Evolutionary conservation across 2,329 filamentous ascomycete species (phyloP).

Genomic region (Alternaria gansuensis): DNA sequence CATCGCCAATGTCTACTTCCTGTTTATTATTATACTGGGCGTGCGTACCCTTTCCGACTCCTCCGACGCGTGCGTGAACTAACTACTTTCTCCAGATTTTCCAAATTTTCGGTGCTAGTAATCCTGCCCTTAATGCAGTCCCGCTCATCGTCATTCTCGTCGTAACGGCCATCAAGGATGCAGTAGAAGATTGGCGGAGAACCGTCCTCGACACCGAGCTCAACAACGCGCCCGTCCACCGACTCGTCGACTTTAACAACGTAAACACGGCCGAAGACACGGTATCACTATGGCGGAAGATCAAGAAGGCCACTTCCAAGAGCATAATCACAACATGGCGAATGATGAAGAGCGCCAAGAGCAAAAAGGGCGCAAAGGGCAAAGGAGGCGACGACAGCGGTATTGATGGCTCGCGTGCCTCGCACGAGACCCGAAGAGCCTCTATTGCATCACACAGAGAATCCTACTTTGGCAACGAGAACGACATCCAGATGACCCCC

Average conservation of each 20-base stretch:
- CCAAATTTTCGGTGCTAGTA: constrained; percentile 90
- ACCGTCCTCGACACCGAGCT: constrained; percentile 91
- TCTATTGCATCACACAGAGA: constrained; percentile 65
- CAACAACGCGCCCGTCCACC: constrained; percentile 95
- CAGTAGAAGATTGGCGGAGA: constrained; percentile 91
- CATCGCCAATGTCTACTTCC: constrained; percentile 97
- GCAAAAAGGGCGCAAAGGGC: constrained; percentile 43
- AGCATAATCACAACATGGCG: constrained; percentile 66
- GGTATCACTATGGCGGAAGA: constrained; percentile 81
- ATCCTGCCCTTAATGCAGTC: constrained; percentile 88
- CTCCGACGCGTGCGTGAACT: constrained; percentile 25
- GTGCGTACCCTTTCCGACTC: constrained; percentile 66
- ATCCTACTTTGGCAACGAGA: constrained; percentile 62
- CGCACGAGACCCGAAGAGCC: constrained; percentile 69
- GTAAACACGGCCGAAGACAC: constrained; percentile 91
- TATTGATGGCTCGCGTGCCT: constrained; percentile 67
- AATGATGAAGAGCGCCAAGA: constrained; percentile 55
- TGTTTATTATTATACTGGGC: constrained; percentile 92
- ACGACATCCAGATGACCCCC: constrained; percentile 93
- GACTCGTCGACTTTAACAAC: constrained; percentile 87
- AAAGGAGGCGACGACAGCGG: constrained; percentile 60
- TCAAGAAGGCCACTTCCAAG: constrained; percentile 87
- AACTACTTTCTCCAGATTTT: constrained; percentile 73
- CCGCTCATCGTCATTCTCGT: constrained; percentile 91
- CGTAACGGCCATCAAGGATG: constrained; percentile 92